phyloP scores from a whole-genome alignment of 179 eudicot genomes.

The Spergularia azorica region DNA sequence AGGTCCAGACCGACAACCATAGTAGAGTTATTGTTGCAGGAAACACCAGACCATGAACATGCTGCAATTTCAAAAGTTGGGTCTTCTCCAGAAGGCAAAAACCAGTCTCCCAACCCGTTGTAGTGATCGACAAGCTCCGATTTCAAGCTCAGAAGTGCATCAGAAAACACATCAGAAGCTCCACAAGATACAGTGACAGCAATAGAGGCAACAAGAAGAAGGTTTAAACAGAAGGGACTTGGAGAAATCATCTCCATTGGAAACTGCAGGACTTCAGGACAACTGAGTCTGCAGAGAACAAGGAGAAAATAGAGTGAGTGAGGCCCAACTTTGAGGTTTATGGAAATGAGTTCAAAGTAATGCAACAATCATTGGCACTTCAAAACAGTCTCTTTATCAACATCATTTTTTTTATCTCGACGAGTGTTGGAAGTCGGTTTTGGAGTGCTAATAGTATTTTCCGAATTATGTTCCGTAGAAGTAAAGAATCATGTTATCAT shows the following conservation, averaged over 20 bases:
- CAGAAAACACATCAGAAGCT: slow-evolving; percentile 57
- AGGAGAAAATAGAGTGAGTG: slow-evolving; percentile 1
- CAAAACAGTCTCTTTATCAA: not conserved
- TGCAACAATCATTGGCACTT: not conserved
- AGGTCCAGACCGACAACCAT: slow-evolving; percentile 65
- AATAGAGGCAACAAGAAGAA: slow-evolving; percentile 33
- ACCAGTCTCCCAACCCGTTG: slow-evolving; percentile 67
- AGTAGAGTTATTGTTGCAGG: slow-evolving; percentile 67
- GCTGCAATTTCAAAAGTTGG: slow-evolving; percentile 58
- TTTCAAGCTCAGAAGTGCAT: slow-evolving; percentile 77
- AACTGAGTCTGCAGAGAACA: slow-evolving; percentile 5
- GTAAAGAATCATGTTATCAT: slow-evolving; percentile 32
- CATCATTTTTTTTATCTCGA: slow-evolving; percentile 12
- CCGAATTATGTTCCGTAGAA: not conserved
- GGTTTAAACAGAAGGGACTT: slow-evolving; percentile 24
- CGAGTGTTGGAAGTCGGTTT: not conserved
- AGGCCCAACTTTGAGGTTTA: slow-evolving; percentile 16
- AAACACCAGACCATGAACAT: slow-evolving; percentile 88
- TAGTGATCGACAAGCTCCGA: slow-evolving; percentile 59
- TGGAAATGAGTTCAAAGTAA: not conserved
- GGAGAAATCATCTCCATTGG: slow-evolving; percentile 59
- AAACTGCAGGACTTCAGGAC: slow-evolving; percentile 27
- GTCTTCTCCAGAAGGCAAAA: slow-evolving; percentile 40
- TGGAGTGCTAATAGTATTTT: not conserved
- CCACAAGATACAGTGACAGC: slow-evolving; percentile 13